Evolutionary conservation across 805 yeast genomes (phyloP), one percentile per base, ranked within the genome.

Genomic region (Sugiyamaella chiloensis): DNA sequence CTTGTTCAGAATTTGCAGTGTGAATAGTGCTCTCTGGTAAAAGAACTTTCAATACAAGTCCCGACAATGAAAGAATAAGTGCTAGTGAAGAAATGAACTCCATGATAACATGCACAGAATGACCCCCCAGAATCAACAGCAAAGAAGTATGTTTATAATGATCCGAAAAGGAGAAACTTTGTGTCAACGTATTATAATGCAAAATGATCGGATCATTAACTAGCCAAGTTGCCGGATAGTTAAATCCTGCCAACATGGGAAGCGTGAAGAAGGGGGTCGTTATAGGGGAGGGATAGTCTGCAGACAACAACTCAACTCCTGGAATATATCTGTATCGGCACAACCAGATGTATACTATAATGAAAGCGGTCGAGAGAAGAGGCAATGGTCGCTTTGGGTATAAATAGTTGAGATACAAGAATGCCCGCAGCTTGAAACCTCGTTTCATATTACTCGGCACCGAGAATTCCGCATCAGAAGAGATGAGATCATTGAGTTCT

Each of bases 51-150:
- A 82, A 65, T 3, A 73, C 62, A 1, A 79, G 53, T 21, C 74
- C 65, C 0, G 80, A 67, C 12, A 76, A 59, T 1, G 85, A 78
- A 9, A 76, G 52, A 20, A 80, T 69, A 53, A 84, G 78, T 1
- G 74, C 54, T 21, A 82, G 50, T 9, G 79, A 69, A 4, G 81
- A 66, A 1, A 73, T 52, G 52, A 81, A 76, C 60, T 85, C 91
- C 44, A 83, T 55, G 21, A 78, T 29, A 29, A 43, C n/a, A 35
- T 17, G 26, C 21, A 40, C 8, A 5, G 49, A 27, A 30, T 40
- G 40, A 4, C 49, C 49, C 2, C 44, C 49, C 11, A 34, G 37
- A 11, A 26, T 11, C 11, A 11, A 7, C 21, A 34, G 21, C 12
- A 34, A 34, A 12, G 20, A 12, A 12, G 9, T 14, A 19, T 19